Evolutionary conservation across 371 early-diverging fungal species (phyloP), one percentile per base, ranked within the genome.

Genomic region (Mortierella sp.): DNA sequence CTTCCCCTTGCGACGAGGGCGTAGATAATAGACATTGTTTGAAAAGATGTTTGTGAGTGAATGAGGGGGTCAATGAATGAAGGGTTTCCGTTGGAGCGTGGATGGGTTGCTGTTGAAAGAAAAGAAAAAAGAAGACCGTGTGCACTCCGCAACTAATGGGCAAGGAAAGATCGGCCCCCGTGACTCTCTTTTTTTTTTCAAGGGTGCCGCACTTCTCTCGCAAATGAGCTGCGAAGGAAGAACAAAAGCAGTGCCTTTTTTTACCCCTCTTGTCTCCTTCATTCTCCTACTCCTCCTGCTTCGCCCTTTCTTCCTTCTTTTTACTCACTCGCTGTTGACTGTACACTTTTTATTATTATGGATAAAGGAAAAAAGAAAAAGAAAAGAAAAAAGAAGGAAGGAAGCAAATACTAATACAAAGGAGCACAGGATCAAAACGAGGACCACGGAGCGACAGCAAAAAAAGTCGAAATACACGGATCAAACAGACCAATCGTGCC

Each of bases 1-100:
- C 93, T 88, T 57, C 94, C 93, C 67, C 93, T 92, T 48, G 96
- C 93, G 71, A 95, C 94, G 21, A 96, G 89, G 55, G 93, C 94
- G 76, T 95, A 95, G 67, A 94, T 93, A 79, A 95, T 91, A 55
- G 93, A 91, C 94, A 95, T 93, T 85, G 31, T 71, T 59, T 54
- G 19, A 43, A 51, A 44, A 6, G 19, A 43, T 44, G 70, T 21
- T 19, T 70, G 28, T 28, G 71, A 19, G n/a, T 26, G 50, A 72
- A 24, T 10, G 61, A 54, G 44, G 34, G 53, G 51, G 24, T 53
- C 50, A 75, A 50, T 40, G 43, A 53, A 26, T n/a, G 69, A 26
- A 69, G 24, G 28, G 51, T 19, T 34, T 40, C 43, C 6, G 43
- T 40, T 40, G 43, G 43, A 40, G 43, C n/a, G n/a, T 40, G 43